Evolutionary conservation across 257 asterid species (phyloP).

Genomic region (Jaltomata sinuosa): DNA sequence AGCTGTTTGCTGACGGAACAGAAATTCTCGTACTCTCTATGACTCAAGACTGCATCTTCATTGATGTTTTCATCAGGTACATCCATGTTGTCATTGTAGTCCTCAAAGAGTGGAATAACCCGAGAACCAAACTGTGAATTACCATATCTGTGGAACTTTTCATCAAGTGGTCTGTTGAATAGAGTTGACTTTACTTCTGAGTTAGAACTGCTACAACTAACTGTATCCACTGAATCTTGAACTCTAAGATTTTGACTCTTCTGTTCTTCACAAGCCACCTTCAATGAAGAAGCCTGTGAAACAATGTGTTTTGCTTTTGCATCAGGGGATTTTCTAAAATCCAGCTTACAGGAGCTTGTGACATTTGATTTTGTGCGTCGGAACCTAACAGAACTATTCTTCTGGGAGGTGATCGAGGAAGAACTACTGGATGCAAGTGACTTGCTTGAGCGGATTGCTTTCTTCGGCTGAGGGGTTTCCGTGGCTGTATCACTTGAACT

Average conservation of each 20-base stretch:
- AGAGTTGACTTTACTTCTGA: conserved; percentile 9
- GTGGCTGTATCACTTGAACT: conserved; percentile 8
- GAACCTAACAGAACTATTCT: conserved; percentile 17
- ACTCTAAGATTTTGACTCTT: background rate
- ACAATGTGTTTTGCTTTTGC: conserved; percentile 4
- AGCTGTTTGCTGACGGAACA: conserved; percentile 61
- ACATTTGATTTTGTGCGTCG: conserved; percentile 27
- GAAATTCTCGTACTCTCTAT: conserved; percentile 52
- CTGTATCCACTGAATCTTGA: conserved; percentile 7
- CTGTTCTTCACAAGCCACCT: background rate
- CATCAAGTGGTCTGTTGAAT: conserved; percentile 5
- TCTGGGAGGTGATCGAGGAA: conserved; percentile 25
- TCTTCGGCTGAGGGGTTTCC: conserved; percentile 32
- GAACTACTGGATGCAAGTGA: conserved; percentile 27
- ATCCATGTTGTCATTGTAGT: conserved; percentile 1
- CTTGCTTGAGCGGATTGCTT: conserved; percentile 7
- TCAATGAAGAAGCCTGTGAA: background rate
- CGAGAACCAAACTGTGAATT: conserved; percentile 21
- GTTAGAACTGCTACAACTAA: background rate
- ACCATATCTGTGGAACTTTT: background rate
- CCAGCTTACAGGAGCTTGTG: conserved; percentile 17
- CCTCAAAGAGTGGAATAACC: conserved; percentile 45
- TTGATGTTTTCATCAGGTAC: background rate
- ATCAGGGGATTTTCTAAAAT: conserved; percentile 13
- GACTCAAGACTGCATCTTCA: conserved; percentile 15